Conservation (phyloP, 1,139 yeast genomes). For the Hansenula lynferdii region DNA sequence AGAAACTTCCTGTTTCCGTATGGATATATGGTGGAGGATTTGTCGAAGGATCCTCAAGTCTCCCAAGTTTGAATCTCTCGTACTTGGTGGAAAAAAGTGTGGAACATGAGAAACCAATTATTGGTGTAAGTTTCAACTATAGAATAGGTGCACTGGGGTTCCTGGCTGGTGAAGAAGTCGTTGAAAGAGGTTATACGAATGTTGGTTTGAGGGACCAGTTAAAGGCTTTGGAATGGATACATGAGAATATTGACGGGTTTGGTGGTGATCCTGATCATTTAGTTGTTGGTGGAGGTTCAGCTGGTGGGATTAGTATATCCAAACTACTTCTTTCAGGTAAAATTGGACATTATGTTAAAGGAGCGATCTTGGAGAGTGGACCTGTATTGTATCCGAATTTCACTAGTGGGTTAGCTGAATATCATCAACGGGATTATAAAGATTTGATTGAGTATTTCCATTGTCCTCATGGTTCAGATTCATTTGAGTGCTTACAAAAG, state of each 20-base stretch:
- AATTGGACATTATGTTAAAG: constrained; percentile 18
- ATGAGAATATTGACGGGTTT: constrained; percentile 28
- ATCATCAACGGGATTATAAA: constrained; percentile 10
- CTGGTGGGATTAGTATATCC: constrained; percentile 31
- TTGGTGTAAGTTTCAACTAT: constrained; percentile 33
- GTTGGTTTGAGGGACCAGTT: constrained; percentile 31
- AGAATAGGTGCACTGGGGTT: constrained; percentile 31
- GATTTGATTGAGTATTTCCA: constrained; percentile 8
- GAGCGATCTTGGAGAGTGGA: constrained; percentile 26
- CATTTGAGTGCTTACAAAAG: constrained; percentile 15
- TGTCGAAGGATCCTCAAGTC: constrained; percentile 27
- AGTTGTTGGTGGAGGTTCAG: constrained; percentile 33
- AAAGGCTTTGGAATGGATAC: constrained; percentile 31
- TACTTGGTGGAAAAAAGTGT: constrained; percentile 22
- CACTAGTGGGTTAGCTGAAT: not conserved
- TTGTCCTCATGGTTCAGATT: constrained; percentile 12
- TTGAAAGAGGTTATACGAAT: constrained; percentile 21
- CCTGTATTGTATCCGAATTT: constrained; percentile 10
- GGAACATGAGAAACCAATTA: constrained; percentile 24
- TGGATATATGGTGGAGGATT: constrained; percentile 39
- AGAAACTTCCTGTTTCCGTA: constrained; percentile 25
- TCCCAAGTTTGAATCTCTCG: constrained; percentile 23
- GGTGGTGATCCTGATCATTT: constrained; percentile 34
- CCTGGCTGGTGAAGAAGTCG: constrained; percentile 21
- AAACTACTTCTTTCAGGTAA: constrained; percentile 23